Conservation (phyloP, 192 early-diverging fungal species). For the Phycomyces blakesleeanus region DNA sequence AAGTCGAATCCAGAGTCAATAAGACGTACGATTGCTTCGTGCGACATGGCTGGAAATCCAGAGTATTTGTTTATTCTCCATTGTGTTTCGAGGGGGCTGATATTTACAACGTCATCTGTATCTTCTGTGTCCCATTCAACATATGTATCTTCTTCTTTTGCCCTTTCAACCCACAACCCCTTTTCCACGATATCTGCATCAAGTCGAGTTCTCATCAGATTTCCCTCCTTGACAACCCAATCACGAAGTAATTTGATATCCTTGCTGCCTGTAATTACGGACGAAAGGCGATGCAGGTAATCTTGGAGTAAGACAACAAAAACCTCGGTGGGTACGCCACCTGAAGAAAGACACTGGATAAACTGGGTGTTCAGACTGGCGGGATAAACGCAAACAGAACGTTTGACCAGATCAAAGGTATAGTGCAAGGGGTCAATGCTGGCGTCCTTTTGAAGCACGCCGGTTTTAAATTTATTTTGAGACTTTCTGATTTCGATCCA, state of each 20-base stretch:
- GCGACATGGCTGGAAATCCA: slow-evolving; percentile 9
- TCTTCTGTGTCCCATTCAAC: background rate
- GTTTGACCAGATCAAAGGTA: slow-evolving; percentile 31
- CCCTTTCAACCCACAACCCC: slow-evolving; percentile 7
- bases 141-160: slow-evolving; percentile 3
- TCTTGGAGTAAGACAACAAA: slow-evolving; percentile 31
- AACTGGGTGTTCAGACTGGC: slow-evolving; percentile 31
- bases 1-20: slow-evolving; percentile 35
- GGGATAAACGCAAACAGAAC: slow-evolving; percentile 11
- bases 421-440: slow-evolving; percentile 13
- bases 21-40: slow-evolving; percentile 26
- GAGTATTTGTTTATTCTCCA: slow-evolving; percentile 6
- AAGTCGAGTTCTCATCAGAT: slow-evolving; percentile 15
- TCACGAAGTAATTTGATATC: slow-evolving; percentile 13
- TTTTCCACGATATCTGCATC: slow-evolving; percentile 6
- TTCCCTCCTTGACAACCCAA: slow-evolving; percentile 19
- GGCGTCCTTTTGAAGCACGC: background rate
- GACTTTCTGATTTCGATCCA: slow-evolving; percentile 28
- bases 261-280: slow-evolving; percentile 10
- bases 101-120: too few relatives aligned
- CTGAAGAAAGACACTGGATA: slow-evolving; percentile 25
- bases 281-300: slow-evolving; percentile 12
- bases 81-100: background rate
- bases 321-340: slow-evolving; percentile 15
- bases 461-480: slow-evolving; percentile 32